Base-by-base conservation (phyloP, 2,329 filamentous ascomycete species). In the Cercospora sesami region DNA sequence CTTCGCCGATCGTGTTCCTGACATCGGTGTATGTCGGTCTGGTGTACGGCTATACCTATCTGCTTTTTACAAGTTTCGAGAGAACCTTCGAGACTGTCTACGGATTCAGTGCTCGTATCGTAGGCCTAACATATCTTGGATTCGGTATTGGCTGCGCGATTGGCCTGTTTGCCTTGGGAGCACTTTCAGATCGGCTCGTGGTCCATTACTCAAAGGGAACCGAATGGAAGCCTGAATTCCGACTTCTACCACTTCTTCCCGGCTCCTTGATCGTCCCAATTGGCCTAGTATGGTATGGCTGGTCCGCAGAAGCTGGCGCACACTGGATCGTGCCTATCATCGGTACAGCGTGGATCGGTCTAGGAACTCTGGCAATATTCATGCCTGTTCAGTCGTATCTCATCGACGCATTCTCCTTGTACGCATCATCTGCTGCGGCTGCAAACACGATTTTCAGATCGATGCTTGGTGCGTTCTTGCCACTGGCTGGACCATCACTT, bases 341-440 rank as follows among this genome's bases (percentile, higher is more conserved):
- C 12, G 76, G 75, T 3, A 76, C 75, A 9, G 58, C 73, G 10
- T 58, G 75, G 16, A 71, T 77, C 55, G 74, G 75, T 5, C 33
- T 77, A 5, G 75, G 75, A 6, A 68, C 76, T 7, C 70, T 77
- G 4, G 68, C 68, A 1, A 71, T 71, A 8, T 69, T 77, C 60
- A 74, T 76, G 45, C 74, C 73, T 39, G 71, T 76, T 14, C 61
- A 68, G 60, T 64, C 66, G 31, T 92, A 92, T 72, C 83, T 91
- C 3, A 85, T 91, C 33, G 89, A 91, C 65, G 83, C 85, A 1
- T 90, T 85, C 73, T 81, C 83, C 0, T 78, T 83, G 68, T 86
- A 89, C 70, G 86, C 87, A 0, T 89, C 90, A 16, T 85, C 83
- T 4, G 89, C 87, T 0, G 84, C 91, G 0, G 89, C 90, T 0